Percentiles rank a stretch among this genome's conserved stretches.
Conservation (phyloP, 768 basidiomycete genomes). For the Psilocybe tampanensis region DNA sequence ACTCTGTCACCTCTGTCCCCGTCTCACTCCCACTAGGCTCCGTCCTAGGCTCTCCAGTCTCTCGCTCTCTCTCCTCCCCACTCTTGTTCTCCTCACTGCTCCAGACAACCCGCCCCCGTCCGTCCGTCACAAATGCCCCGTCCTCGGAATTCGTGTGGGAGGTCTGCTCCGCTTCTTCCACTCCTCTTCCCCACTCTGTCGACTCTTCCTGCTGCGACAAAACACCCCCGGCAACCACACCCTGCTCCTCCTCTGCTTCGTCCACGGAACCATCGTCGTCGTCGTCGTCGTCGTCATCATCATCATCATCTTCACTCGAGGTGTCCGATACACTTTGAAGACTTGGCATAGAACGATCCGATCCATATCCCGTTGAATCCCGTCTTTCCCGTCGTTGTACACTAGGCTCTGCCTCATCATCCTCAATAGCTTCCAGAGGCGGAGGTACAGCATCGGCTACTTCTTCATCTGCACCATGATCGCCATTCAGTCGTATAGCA, state of each 20-base stretch:
- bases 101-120: conserved; percentile 42
- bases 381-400: background rate
- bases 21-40: too few species aligned
- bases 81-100: conserved; percentile 15
- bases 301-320: conserved; percentile 17
- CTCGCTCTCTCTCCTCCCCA: background rate
- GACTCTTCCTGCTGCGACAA: background rate
- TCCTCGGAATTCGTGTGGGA: background rate
- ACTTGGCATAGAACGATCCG: conserved; percentile 34
- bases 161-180: background rate
- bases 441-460: conserved; percentile 15
- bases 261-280: conserved; percentile 9
- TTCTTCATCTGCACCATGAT: conserved; percentile 7
- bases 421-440: conserved; percentile 11
- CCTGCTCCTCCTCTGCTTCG: background rate
- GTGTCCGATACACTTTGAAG: conserved; percentile 37
- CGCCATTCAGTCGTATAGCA: conserved; percentile 12
- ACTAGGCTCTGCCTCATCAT: background rate
- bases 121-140: conserved; percentile 61
- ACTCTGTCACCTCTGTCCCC: background rate
- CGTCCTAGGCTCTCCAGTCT: too few species aligned
- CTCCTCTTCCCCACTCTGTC: background rate
- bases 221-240: background rate
- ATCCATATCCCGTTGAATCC: background rate
- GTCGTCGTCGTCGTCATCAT: conserved; percentile 17